Evolutionary conservation across 2,329 filamentous ascomycete species (phyloP).

Genomic region (Zarea fungicola): DNA sequence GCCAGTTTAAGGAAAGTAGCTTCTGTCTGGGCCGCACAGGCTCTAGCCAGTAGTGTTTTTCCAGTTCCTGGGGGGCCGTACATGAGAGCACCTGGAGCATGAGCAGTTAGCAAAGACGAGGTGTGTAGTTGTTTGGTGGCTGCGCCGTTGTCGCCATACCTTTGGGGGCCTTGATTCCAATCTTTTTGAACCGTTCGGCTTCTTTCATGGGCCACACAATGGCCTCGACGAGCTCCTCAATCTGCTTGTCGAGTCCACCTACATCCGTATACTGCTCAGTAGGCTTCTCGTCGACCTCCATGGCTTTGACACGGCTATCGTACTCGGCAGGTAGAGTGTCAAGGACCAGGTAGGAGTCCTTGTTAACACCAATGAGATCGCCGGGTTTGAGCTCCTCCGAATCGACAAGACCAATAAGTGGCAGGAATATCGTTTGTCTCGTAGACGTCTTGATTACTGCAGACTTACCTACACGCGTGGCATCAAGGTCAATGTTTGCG

Average conservation of each 20-base stretch:
- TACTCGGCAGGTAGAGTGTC: constrained; percentile 97
- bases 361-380: constrained; percentile 97
- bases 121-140: constrained; percentile 87
- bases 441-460: constrained; percentile 99
- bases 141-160: constrained; percentile 55
- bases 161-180: constrained; percentile 98
- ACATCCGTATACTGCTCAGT: constrained; percentile 99
- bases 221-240: constrained; percentile 95
- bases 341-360: constrained; percentile 95
- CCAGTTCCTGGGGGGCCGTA: constrained; percentile 90
- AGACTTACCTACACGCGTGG: constrained; percentile 93
- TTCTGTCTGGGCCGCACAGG: constrained; percentile 95
- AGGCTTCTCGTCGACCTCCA: constrained; percentile 99
- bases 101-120: constrained; percentile 75
- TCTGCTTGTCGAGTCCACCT: constrained; percentile 96
- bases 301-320: constrained; percentile 97
- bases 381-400: constrained; percentile 91
- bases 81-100: constrained; percentile 78
- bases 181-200: constrained; percentile 98
- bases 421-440: constrained; percentile 95
- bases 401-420: constrained; percentile 93
- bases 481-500: constrained; percentile 96
- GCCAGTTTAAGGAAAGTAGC: constrained; percentile 98
- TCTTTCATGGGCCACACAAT: constrained; percentile 99
- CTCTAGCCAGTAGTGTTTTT: constrained; percentile 87